Evolutionary conservation across 345 rosid genomes (phyloP), one percentile per base, ranked within the genome.

Genomic region (Tarenaya hassleriana): DNA sequence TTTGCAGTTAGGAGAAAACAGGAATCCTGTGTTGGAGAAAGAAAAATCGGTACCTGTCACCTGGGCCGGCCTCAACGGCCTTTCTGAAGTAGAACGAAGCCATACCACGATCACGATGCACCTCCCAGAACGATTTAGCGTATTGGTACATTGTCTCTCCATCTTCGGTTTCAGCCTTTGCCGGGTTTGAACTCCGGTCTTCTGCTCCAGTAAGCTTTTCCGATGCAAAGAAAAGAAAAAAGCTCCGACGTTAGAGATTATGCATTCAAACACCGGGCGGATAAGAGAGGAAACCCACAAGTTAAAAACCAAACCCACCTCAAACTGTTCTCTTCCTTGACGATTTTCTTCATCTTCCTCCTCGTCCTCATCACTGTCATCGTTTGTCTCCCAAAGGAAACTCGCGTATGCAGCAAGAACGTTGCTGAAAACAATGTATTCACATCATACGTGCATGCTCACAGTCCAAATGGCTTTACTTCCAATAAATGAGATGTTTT

Each of bases 391-490:
- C 97, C 95, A 90, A n/a, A 86, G 78, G 70, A 86, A 83, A 71
- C 77, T 72, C 29, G 91, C 95, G 67, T 83, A 82, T 17, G 91
- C 88, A 10, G 74, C 95, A 35, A 81, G 84, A 70, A 90, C 69
- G 48, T 75, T 39, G 62, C 94, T 90, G 79, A n/a, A 53, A 69
- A 61, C 16, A 35, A 39, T 16, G 31, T 7, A 47, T 51, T 16
- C 13, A 6, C 11, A 16, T 1, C 4, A 18, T 39, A 3, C n/a
- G 1, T 7, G n/a, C n/a, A n/a, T n/a, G n/a, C n/a, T n/a, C n/a
- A n/a, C 19, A 53, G n/a, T 18, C 16, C 24, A n/a, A 57, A 20
- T 18, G 44, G 20, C 29, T 8, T n/a, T n/a, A n/a, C 2, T 1
- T 33, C 34, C n/a, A n/a, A n/a, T n/a, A n/a, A n/a, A n/a, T n/a